Evolutionary conservation across 2,329 filamentous ascomycete species (phyloP).

Genomic region (Lasiodiplodia theobromae): DNA sequence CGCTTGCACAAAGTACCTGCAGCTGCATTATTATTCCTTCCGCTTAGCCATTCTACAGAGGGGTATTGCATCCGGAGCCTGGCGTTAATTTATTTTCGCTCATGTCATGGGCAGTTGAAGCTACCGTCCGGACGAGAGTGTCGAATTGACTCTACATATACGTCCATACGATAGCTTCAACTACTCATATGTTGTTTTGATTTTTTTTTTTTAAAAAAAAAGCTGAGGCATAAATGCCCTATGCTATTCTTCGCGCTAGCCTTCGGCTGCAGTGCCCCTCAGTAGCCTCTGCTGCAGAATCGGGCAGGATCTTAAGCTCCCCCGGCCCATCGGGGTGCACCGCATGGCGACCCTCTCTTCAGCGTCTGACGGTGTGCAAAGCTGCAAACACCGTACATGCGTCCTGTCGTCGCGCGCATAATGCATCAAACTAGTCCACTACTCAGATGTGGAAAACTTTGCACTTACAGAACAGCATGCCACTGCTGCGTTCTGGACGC

Average conservation of each 20-base stretch:
- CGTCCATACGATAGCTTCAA: too few relatives aligned
- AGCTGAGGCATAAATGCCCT: too few relatives aligned
- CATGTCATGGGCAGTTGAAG: too few relatives aligned
- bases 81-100: too few relatives aligned
- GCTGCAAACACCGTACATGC: slow-evolving; percentile 27
- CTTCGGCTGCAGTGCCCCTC: too few relatives aligned
- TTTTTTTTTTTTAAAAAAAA: too few relatives aligned
- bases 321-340: slow-evolving; percentile 1
- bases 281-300: slow-evolving; percentile 2
- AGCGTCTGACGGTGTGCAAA: slow-evolving; percentile 28
- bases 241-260: background rate
- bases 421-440: slow-evolving; percentile 1
- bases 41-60: background rate
- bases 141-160: too few relatives aligned
- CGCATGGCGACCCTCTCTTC: slow-evolving; percentile 13
- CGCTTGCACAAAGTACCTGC: slow-evolving; percentile 14
- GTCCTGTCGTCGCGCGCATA: slow-evolving; percentile 12
- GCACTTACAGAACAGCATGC: background rate
- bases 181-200: too few relatives aligned
- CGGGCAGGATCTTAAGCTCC: background rate
- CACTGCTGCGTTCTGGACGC: background rate
- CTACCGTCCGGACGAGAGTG: too few relatives aligned
- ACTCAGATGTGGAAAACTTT: slow-evolving; percentile 11
- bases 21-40: background rate
- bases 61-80: too few relatives aligned